Evolutionary conservation across 306 rosid genomes (phyloP), one percentile per base, ranked within the genome.

Genomic region (Prunus campanulata): DNA sequence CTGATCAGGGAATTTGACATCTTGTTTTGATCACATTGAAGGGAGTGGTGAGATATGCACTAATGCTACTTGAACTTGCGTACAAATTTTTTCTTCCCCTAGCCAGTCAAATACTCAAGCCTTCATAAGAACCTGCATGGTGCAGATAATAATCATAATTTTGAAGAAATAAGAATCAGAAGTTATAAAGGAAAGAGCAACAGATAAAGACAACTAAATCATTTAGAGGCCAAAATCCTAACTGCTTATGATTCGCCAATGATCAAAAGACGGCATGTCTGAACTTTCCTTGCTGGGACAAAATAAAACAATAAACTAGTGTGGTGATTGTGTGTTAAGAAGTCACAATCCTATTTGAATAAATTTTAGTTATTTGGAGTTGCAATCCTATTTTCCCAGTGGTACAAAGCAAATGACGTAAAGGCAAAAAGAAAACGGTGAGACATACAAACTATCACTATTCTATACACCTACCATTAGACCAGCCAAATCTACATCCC

Each of bases 31-130:
- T 75, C 32, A 88, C 96, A 80, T 93, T 95, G 81, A 93, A 77
- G 72, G 96, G 98, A 79, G 96, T 93, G 49, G 98, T 91, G 68
- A 93, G 93, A 82, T 89, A 93, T 29, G 96, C 92, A 30, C 98
- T 86, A 60, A 35, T 35, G 44, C 8, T 35, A 6, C 44, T 35
- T 35, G 8, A 35, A 6, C 44, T 75, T 76, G 52, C 79, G 68
- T 25, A 72, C n/a, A 90, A 35, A 83, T 87, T 83, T 78, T 71
- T 84, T 80, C 87, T 88, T 89, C 80, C 91, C 93, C 64, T 86
- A 76, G 70, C 84, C 88, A 5, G 81, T 81, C 39, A 68, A 76
- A 62, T 92, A 83, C 90, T 92, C 86, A 90, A 77, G 54, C 85
- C 87, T 85, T 92, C 97, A 61, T 92, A 92, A 90, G 72, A 56